Conservation (phyloP, 495 filamentous ascomycete species). For the Penicillium cinerascens region DNA sequence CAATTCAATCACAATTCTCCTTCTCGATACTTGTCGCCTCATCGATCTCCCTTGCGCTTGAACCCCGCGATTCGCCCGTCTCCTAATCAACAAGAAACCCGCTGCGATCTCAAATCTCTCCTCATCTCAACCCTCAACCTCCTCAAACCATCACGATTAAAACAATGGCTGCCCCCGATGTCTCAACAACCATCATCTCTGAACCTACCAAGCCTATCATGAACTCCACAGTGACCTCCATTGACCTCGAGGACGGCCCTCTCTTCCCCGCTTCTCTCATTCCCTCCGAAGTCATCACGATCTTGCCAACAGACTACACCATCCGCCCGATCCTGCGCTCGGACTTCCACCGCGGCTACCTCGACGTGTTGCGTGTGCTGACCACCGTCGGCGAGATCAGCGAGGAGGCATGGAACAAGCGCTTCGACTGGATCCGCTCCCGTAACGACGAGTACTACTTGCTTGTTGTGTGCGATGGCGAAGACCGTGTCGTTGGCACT, state of each 20-base stretch:
- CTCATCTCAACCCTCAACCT: slow-evolving; percentile 2
- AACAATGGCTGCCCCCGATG: slow-evolving; percentile 16
- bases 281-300: slow-evolving; percentile 64
- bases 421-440: slow-evolving; percentile 79
- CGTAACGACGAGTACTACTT: slow-evolving; percentile 82
- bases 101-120: not conserved
- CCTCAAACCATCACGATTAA: not conserved
- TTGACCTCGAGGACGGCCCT: slow-evolving; percentile 49
- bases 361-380: slow-evolving; percentile 86
- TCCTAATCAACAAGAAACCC: slow-evolving; percentile 11
- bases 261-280: slow-evolving; percentile 79
- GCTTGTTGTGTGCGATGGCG: slow-evolving; percentile 73
- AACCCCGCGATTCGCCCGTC: slow-evolving; percentile 19
- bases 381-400: slow-evolving; percentile 89
- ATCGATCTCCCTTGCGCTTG: slow-evolving; percentile 22
- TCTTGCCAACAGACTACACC: slow-evolving; percentile 75
- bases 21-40: not conserved
- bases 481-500: slow-evolving; percentile 72
- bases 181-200: slow-evolving; percentile 11
- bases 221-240: slow-evolving; percentile 43
- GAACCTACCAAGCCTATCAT: slow-evolving; percentile 18
- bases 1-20: not conserved
- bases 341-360: slow-evolving; percentile 74
- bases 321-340: slow-evolving; percentile 73
- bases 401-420: slow-evolving; percentile 67